Percentiles rank a stretch among this genome's conserved stretches.
Conservation (phyloP, 2,329 filamentous ascomycete genomes). For the Elsinoe fawcettii region DNA sequence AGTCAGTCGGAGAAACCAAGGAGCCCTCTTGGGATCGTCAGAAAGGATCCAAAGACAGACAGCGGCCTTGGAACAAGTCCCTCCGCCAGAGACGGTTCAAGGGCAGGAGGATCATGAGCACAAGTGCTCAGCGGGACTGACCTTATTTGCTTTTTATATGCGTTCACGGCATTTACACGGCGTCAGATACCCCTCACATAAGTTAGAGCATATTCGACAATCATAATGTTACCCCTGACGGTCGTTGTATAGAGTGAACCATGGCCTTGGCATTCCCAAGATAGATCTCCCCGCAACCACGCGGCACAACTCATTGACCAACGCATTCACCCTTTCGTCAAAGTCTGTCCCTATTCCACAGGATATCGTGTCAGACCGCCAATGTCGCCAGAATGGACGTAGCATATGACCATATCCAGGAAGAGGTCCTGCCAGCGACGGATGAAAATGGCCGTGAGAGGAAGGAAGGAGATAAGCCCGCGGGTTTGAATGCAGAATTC, state of each 20-base stretch:
- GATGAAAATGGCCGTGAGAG: constrained; percentile 42
- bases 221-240: not conserved
- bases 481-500: constrained; percentile 72
- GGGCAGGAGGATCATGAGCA: not conserved
- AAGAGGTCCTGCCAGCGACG: constrained; percentile 57
- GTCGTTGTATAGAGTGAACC: not conserved
- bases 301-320: not conserved
- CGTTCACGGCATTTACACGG: constrained; percentile 5
- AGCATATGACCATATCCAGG: constrained; percentile 93
- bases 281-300: constrained; percentile 5
- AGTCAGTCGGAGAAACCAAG: constrained; percentile 14
- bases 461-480: constrained; percentile 32
- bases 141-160: not conserved
- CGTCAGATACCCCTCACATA: not conserved
- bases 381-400: constrained; percentile 68
- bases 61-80: constrained; percentile 16
- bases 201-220: not conserved
- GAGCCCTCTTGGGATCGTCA: constrained; percentile 16
- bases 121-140: not conserved
- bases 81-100: not conserved
- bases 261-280: not conserved
- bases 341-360: not conserved
- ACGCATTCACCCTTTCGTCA: not conserved
- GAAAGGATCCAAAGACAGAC: constrained; percentile 12
- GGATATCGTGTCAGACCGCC: not conserved